Conservation (phyloP, 2,329 filamentous ascomycete genomes). For the Xylariomycetidae sp. region DNA sequence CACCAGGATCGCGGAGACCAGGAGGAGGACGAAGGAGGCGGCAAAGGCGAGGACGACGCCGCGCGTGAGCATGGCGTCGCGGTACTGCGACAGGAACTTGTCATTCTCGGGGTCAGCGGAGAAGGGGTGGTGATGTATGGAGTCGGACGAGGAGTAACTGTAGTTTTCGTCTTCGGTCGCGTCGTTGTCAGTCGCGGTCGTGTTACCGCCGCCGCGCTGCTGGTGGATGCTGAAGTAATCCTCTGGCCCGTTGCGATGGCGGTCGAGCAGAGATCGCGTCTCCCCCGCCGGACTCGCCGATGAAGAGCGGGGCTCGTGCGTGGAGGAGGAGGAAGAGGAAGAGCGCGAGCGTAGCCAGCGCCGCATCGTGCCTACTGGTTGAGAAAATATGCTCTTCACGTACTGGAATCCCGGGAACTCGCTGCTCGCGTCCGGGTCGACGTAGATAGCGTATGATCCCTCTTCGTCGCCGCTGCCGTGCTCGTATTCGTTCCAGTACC, state of each 20-base stretch:
- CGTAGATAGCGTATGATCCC: constrained; percentile 66
- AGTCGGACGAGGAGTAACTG: constrained; percentile 44
- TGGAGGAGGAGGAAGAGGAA: constrained; percentile 1
- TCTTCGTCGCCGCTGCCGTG: constrained; percentile 64
- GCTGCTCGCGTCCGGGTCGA: constrained; percentile 61
- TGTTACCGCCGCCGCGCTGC: constrained; percentile 2
- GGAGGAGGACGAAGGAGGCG: constrained; percentile 58
- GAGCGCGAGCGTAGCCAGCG: constrained; percentile 38
- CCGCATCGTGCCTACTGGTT: constrained; percentile 47
- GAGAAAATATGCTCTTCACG: constrained; percentile 47
- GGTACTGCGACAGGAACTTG: constrained; percentile 38
- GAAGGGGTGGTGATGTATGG: constrained; percentile 34
- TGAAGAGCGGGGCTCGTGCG: constrained; percentile 6
- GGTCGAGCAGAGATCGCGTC: constrained; percentile 22
- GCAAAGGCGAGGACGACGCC: constrained; percentile 50
- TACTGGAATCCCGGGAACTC: constrained; percentile 61
- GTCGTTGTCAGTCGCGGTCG: constrained; percentile 15
- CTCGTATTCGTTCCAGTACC: constrained; percentile 86
- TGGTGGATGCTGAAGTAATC: constrained; percentile 25
- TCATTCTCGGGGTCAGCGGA: constrained; percentile 44
- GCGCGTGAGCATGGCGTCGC: constrained; percentile 52
- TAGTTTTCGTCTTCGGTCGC: constrained; percentile 35
- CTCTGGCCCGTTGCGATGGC: constrained; percentile 4
- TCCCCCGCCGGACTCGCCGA: constrained; percentile 10
- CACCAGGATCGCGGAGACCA: constrained; percentile 61